phyloP scores from a whole-genome alignment of 148 eudicot genomes.

The Arbutus unedo region DNA sequence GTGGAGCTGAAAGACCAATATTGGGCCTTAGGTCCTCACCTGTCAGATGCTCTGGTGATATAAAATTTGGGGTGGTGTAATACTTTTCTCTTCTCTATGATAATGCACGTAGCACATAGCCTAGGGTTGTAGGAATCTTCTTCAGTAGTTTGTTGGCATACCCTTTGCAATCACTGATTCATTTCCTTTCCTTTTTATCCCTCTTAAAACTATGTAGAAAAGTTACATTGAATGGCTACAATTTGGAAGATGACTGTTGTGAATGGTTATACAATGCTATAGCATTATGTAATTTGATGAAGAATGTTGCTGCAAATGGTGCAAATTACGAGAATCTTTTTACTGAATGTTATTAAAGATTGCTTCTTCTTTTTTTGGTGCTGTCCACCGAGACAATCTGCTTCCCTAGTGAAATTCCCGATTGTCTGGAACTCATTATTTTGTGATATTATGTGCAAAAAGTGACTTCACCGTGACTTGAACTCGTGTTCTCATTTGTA shows the following conservation, averaged over 20 bases:
- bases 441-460: not conserved
- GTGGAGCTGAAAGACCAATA: conserved; percentile 30
- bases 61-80: not conserved
- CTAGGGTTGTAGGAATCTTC: not conserved
- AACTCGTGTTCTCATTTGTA: not conserved
- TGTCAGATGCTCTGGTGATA: conserved; percentile 28
- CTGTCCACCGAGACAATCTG: too few species aligned
- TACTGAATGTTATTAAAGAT: too few species aligned
- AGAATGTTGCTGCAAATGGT: too few species aligned
- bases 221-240: not conserved
- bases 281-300: not conserved
- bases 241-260: not conserved
- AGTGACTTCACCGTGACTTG: not conserved
- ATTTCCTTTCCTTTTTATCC: not conserved
- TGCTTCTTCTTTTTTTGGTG: too few species aligned
- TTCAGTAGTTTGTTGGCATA: conserved; percentile 1
- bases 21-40: conserved; percentile 13
- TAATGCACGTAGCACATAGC: not conserved
- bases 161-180: conserved; percentile 10
- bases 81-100: not conserved
- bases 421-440: too few species aligned
- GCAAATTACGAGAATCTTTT: too few species aligned
- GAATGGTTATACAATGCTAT: not conserved
- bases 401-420: too few species aligned
- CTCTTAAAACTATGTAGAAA: not conserved